A percentile compares a stretch with the other conserved stretches of the same genome.
Evolutionary conservation across 2,329 filamentous ascomycete species (phyloP).

Genomic region (Colletotrichum tofieldiae): DNA sequence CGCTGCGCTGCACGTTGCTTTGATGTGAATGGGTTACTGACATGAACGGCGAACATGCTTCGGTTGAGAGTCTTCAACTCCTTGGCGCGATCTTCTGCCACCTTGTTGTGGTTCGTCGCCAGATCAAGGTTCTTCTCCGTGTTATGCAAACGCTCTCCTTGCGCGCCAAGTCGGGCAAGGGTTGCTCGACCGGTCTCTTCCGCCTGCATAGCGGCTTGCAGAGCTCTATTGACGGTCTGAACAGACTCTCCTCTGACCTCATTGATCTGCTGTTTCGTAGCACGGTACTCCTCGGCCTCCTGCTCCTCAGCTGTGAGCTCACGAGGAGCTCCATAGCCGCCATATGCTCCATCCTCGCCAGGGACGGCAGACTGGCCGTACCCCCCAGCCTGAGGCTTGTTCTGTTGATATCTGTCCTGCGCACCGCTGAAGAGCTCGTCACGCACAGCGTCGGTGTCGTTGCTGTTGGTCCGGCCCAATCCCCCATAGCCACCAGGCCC

Average conservation of each 20-base stretch:
- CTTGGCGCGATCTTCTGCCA: constrained; percentile 84
- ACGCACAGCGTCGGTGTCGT: constrained; percentile 67
- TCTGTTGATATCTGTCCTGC: constrained; percentile 63
- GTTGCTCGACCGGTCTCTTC: constrained; percentile 81
- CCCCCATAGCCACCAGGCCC: constrained; percentile 75
- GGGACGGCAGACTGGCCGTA: constrained; percentile 43
- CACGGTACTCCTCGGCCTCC: constrained; percentile 80
- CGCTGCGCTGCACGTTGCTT: constrained; percentile 74
- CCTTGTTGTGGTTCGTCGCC: constrained; percentile 81
- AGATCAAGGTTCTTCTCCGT: constrained; percentile 88
- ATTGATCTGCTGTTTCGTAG: constrained; percentile 78
- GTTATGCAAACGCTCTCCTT: constrained; percentile 86
- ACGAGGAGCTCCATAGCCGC: constrained; percentile 77
- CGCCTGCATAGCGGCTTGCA: constrained; percentile 77
- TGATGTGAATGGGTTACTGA: constrained; percentile 83
- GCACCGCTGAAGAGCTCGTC: constrained; percentile 76
- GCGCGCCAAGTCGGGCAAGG: constrained; percentile 80
- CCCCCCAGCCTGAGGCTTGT: constrained; percentile 44
- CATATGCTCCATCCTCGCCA: constrained; percentile 52
- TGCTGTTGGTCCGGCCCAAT: constrained; percentile 64
- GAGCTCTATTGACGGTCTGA: constrained; percentile 57
- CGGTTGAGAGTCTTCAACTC: constrained; percentile 90
- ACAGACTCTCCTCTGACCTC: constrained; percentile 82
- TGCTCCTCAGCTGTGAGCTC: constrained; percentile 87
- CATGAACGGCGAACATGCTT: constrained; percentile 91